These are phyloP conservation scores for Aquilaria malaccensis DNA, from an alignment of 345 rosid species.

Conservation along the genomic window DNA sequence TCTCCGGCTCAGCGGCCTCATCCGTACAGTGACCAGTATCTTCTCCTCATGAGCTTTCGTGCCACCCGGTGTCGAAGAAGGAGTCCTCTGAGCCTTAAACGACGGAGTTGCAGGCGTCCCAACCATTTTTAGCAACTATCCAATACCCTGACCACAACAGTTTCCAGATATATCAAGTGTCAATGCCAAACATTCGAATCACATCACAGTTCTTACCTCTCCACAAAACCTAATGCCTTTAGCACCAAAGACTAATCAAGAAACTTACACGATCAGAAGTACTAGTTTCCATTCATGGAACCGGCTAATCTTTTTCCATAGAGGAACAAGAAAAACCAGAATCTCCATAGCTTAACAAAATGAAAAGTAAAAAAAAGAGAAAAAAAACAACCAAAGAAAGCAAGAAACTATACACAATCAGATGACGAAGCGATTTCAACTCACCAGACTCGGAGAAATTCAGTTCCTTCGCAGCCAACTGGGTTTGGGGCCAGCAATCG, in stretches of 20 bases:
- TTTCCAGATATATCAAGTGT: not conserved
- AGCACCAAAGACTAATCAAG: not conserved
- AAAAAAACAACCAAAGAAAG: not conserved
- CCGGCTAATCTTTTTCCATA: too few relatives aligned
- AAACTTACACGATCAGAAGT: not conserved
- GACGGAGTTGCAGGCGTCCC: constrained; percentile 68
- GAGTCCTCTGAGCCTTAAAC: constrained; percentile 40
- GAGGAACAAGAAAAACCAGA: too few relatives aligned
- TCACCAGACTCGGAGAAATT: constrained; percentile 2
- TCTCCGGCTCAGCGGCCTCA: constrained; percentile 74
- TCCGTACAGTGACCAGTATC: constrained; percentile 75
- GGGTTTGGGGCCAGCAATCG: not conserved
- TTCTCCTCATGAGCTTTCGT: constrained; percentile 67
- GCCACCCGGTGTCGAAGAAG: constrained; percentile 57
- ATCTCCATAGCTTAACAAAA: too few relatives aligned
- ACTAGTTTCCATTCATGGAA: not conserved
- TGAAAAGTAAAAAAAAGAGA: not conserved
- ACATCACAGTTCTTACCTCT: constrained; percentile 4
- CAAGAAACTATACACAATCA: not conserved
- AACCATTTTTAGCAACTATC: constrained; percentile 30
- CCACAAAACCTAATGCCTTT: constrained; percentile 1
- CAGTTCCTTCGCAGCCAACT: not conserved
- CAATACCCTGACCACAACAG: constrained; percentile 1
- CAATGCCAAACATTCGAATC: constrained; percentile 2
- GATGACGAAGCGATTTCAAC: not conserved